Conservation (phyloP, 2,329 filamentous ascomycete genomes). For the Penicillium sp. region DNA sequence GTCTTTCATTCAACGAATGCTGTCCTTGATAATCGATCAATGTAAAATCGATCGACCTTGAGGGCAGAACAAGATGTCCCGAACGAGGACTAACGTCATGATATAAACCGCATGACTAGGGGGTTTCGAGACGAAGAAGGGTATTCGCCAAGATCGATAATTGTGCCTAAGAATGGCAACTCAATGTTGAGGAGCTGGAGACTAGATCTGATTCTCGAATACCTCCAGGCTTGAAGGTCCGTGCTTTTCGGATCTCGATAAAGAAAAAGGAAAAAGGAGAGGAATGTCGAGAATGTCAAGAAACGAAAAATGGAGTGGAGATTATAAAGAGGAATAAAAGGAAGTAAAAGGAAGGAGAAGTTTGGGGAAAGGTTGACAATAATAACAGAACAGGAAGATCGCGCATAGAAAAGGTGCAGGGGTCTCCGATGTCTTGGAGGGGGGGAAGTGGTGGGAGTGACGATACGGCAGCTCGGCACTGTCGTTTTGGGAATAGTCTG, state of each 20-base stretch:
- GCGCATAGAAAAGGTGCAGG: slow-evolving; percentile 3
- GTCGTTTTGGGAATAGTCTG: slow-evolving; percentile 16
- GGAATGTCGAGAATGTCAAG: background rate
- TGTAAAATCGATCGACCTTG: slow-evolving; percentile 22
- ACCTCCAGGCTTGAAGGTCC: slow-evolving; percentile 10
- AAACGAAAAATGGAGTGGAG: background rate
- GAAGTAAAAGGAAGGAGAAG: slow-evolving; percentile 6
- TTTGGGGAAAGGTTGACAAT: slow-evolving; percentile 1
- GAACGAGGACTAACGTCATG: slow-evolving; percentile 36
- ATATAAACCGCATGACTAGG: slow-evolving; percentile 33
- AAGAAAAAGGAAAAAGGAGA: slow-evolving; percentile 1
- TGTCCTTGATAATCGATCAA: slow-evolving; percentile 26
- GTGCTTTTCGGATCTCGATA: slow-evolving; percentile 5
- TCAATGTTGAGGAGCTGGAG: slow-evolving; percentile 8
- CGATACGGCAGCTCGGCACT: slow-evolving; percentile 18
- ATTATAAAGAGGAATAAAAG: slow-evolving; percentile 7
- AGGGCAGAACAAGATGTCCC: slow-evolving; percentile 27
- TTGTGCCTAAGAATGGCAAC: slow-evolving; percentile 10
- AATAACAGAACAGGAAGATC: slow-evolving; percentile 4
- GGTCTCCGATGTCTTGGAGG: slow-evolving; percentile 2
- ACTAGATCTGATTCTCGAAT: slow-evolving; percentile 11
- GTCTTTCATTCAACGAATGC: slow-evolving; percentile 17
- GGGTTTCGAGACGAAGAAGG: slow-evolving; percentile 8
- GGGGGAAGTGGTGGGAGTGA: slow-evolving; percentile 10
- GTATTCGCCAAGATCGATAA: slow-evolving; percentile 16